A percentile compares a stretch with the other conserved stretches of the same genome.
Conservation (phyloP, 2,329 filamentous ascomycete species). For the Fusarium neocosmosporiellum region DNA sequence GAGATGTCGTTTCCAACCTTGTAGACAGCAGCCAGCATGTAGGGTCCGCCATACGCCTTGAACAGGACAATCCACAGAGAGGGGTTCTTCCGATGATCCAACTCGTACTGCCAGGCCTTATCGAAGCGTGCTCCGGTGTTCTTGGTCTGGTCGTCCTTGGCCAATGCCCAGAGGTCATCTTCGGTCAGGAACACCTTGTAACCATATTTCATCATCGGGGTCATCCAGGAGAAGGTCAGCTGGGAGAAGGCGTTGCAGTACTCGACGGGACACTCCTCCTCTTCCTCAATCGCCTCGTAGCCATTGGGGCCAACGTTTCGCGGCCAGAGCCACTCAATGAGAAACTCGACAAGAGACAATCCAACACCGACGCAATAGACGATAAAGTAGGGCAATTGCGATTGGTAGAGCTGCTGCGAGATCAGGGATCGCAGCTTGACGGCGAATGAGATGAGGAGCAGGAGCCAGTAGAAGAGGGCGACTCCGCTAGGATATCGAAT, state of each 20-base stretch:
- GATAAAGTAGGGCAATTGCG: constrained; percentile 79
- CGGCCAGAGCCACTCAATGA: constrained; percentile 88
- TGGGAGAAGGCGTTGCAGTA: constrained; percentile 95
- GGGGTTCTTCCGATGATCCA: constrained; percentile 71
- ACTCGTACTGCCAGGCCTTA: constrained; percentile 79
- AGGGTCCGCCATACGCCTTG: constrained; percentile 86
- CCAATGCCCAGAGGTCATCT: constrained; percentile 94
- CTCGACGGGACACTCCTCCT: constrained; percentile 79
- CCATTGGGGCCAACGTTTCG: constrained; percentile 70
- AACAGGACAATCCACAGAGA: constrained; percentile 90
- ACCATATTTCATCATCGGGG: constrained; percentile 93
- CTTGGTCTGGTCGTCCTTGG: constrained; percentile 82
- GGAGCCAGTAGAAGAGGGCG: constrained; percentile 91
- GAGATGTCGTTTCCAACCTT: constrained; percentile 89
- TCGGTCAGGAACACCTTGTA: constrained; percentile 94
- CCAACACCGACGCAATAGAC: constrained; percentile 79
- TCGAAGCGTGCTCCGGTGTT: constrained; percentile 78
- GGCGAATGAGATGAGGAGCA: constrained; percentile 80
- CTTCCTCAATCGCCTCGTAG: constrained; percentile 68
- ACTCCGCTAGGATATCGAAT: constrained; percentile 88
- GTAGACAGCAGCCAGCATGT: constrained; percentile 83
- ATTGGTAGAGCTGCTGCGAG: constrained; percentile 77
- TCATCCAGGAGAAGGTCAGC: constrained; percentile 98
- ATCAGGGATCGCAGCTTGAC: constrained; percentile 90
- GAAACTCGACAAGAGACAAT: constrained; percentile 76